Evolutionary conservation across 2,329 filamentous ascomycete genomes (phyloP).

Genomic region (Fragosphaeria purpurea): DNA sequence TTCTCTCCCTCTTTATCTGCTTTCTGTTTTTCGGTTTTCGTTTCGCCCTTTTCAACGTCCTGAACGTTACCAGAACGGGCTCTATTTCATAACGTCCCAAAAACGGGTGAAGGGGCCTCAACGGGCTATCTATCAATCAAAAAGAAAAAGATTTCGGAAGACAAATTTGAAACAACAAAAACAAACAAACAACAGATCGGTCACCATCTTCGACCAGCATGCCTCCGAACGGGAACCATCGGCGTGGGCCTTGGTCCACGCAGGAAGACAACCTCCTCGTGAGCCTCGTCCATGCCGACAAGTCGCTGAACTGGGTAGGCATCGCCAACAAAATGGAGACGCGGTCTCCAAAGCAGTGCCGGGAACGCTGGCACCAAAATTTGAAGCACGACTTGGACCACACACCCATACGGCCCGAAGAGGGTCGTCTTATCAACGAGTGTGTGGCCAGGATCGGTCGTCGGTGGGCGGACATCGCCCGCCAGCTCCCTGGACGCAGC

Average conservation of each 20-base stretch:
- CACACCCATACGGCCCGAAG: slow-evolving; percentile 60
- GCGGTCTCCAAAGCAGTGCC: slow-evolving; percentile 86
- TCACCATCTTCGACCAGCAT: too few species aligned
- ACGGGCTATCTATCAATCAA: too few species aligned
- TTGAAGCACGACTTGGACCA: slow-evolving; percentile 68
- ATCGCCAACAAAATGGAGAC: slow-evolving; percentile 68
- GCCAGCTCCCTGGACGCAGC: slow-evolving; percentile 70
- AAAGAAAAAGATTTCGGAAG: too few species aligned
- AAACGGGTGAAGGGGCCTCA: too few species aligned
- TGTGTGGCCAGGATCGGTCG: slow-evolving; percentile 72
- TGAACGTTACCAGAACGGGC: too few species aligned
- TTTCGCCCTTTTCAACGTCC: too few species aligned
- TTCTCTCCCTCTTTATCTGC: not conserved
- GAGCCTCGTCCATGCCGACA: slow-evolving; percentile 55
- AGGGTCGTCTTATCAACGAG: slow-evolving; percentile 63
- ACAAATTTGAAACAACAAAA: too few species aligned
- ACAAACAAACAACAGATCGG: too few species aligned
- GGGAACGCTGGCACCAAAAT: slow-evolving; percentile 90
- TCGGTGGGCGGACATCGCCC: slow-evolving; percentile 87
- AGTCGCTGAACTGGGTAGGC: slow-evolving; percentile 77
- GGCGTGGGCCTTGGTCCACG: slow-evolving; percentile 59
- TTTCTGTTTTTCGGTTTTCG: not conserved
- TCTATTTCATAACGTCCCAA: too few species aligned
- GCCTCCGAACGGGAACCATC: too few species aligned
- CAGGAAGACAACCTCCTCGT: slow-evolving; percentile 59